These are phyloP conservation scores for Eucalyptus erythrocorys DNA, from an alignment of 345 rosid species.

Conservation along the genomic window DNA sequence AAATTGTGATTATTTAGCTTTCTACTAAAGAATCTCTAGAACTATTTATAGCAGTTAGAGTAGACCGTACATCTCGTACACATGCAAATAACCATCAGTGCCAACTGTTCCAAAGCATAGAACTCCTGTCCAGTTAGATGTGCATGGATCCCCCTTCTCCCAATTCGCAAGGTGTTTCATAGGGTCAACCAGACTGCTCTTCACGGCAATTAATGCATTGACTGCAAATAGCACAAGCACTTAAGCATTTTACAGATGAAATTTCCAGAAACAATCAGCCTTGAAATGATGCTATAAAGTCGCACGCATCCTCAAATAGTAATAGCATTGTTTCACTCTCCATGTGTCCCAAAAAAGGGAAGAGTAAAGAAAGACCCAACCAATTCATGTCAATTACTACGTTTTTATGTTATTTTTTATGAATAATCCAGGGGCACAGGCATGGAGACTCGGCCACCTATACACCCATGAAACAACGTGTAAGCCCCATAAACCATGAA, in stretches of 20 bases:
- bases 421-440: neutral
- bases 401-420: neutral
- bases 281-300: neutral
- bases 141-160: slow-evolving; percentile 83
- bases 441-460: neutral
- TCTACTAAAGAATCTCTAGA: neutral
- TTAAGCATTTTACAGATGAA: neutral
- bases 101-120: slow-evolving; percentile 26
- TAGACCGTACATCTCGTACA: slow-evolving; percentile 51
- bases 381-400: neutral
- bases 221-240: slow-evolving; percentile 37
- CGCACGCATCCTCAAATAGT: neutral
- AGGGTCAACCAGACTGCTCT: slow-evolving; percentile 41
- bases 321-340: neutral
- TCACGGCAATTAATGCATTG: slow-evolving; percentile 39
- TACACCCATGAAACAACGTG: neutral
- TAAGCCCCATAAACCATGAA: neutral
- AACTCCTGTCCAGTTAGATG: slow-evolving; percentile 73
- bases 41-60: neutral
- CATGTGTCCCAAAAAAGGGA: neutral
- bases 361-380: neutral
- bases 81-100: slow-evolving; percentile 51
- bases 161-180: slow-evolving; percentile 42
- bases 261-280: neutral
- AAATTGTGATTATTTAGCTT: neutral